These are phyloP conservation scores for Galeopsis tetrahit DNA, from an alignment of 257 asterid genomes.

Conservation along the genomic window DNA sequence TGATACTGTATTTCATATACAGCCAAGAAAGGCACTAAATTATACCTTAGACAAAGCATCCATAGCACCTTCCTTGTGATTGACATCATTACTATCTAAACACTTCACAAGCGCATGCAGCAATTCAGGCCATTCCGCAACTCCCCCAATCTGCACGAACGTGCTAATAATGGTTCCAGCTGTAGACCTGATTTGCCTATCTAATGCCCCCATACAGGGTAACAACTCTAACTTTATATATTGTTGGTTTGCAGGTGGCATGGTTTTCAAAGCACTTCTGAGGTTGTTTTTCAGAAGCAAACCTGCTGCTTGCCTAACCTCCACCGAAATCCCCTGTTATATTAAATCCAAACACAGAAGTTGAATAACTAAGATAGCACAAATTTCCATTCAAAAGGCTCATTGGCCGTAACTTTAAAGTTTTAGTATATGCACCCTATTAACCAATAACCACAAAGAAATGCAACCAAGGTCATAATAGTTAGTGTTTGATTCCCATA, in stretches of 20 bases:
- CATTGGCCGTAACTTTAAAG: conserved; percentile 2
- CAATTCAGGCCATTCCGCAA: conserved; percentile 92
- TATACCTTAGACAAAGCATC: conserved; percentile 97
- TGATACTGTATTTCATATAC: background rate
- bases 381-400: conserved; percentile 10
- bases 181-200: conserved; percentile 89
- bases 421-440: conserved; percentile 3
- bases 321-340: conserved; percentile 83
- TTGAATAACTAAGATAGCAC: conserved; percentile 5
- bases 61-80: conserved; percentile 99
- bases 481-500: background rate
- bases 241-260: conserved; percentile 73
- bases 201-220: conserved; percentile 88
- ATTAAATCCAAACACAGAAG: conserved; percentile 12
- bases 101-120: conserved; percentile 79
- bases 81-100: conserved; percentile 84
- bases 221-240: conserved; percentile 79
- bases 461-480: background rate
- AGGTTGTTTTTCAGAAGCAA: conserved; percentile 89
- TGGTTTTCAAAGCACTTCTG: conserved; percentile 54
- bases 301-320: conserved; percentile 98
- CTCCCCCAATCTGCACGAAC: conserved; percentile 83
- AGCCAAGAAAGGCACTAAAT: conserved; percentile 22
- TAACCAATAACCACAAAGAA: background rate
- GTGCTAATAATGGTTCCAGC: conserved; percentile 90